Evolutionary conservation across 2,329 filamentous ascomycete genomes (phyloP).

Genomic region (Amesomyces nigricolor): DNA sequence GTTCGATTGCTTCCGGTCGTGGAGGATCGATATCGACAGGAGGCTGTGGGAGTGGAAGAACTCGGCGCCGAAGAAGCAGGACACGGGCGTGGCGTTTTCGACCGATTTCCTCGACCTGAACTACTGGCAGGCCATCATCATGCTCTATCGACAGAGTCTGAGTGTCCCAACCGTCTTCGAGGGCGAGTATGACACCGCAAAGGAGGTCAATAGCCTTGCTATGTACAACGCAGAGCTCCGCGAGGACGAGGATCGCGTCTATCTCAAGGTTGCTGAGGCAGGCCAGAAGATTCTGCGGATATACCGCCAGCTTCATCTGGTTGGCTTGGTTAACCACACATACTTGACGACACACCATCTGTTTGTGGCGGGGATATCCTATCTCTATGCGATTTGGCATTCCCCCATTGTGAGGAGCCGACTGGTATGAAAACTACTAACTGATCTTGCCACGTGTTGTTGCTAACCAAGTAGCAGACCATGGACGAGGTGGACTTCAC

Average conservation of each 20-base stretch:
- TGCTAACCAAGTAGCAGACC: slow-evolving; percentile 44
- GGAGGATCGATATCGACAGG: slow-evolving; percentile 81
- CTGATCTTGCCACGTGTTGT: not conserved
- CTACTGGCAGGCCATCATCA: slow-evolving; percentile 95
- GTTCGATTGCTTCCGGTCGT: slow-evolving; percentile 80
- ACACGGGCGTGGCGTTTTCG: slow-evolving; percentile 84
- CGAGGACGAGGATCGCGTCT: slow-evolving; percentile 85
- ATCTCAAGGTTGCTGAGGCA: slow-evolving; percentile 90
- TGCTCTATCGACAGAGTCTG: slow-evolving; percentile 88
- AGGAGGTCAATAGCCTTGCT: slow-evolving; percentile 58
- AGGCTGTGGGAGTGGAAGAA: slow-evolving; percentile 83
- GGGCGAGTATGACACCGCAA: slow-evolving; percentile 64
- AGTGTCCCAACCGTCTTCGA: slow-evolving; percentile 81
- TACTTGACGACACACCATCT: slow-evolving; percentile 93
- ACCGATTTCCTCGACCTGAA: slow-evolving; percentile 89
- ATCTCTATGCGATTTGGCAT: slow-evolving; percentile 96
- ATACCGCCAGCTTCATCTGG: slow-evolving; percentile 82
- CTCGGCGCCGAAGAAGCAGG: slow-evolving; percentile 66
- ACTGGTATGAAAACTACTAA: slow-evolving; percentile 55
- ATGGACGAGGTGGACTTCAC: slow-evolving; percentile 98
- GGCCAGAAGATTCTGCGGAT: slow-evolving; percentile 88
- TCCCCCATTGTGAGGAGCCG: slow-evolving; percentile 81
- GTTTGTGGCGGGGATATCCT: slow-evolving; percentile 96
- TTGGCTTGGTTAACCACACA: slow-evolving; percentile 89
- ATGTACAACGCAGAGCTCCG: slow-evolving; percentile 59